Base-by-base conservation (phyloP, 495 filamentous ascomycete species). In the Tuber brumale region DNA sequence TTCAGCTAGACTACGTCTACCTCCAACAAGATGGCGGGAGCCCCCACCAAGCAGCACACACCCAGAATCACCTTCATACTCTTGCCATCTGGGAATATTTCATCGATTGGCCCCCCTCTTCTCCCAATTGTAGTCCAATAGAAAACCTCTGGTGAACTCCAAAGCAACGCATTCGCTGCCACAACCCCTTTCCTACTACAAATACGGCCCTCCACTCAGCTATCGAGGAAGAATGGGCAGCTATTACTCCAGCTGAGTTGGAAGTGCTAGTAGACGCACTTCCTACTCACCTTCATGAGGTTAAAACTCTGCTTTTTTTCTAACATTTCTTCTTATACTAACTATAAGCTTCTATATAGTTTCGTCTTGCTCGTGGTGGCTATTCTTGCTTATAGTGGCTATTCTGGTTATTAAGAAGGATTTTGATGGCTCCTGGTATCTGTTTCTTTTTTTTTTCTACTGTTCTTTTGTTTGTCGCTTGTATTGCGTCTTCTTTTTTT, bases 211-310 rank as follows among this genome's bases (percentile, higher is more conserved):
- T 74, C 21, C 19, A 35, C 3, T 19, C 69, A 18, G 72, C 66
- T 39, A 76, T 76, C 42, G 44, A 74, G 3, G 75, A 74, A 70
- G 66, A 76, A 46, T 76, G 71, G 66, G 71, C 72, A 73, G 70
- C 61, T 42, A 73, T 71, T 21, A 75, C 16, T 31, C 19, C 37
- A 0, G 46, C 74, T 48, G 46, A 77, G 66, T 61, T 77, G 43
- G 39, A 27, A 27, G 31, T 39, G n/a, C 37, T 77, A 61, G 51
- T 61, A 16, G 51, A 61, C n/a, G 31, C 51, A 31, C 51, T 61
- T 14, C 51, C 51, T 1, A 61, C 51, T 9, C 3, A n/a, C 3
- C 51, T 61, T 31, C 3, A 23, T 61, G 51, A 61, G 3, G 51
- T 61, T 61, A 61, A 31, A 3, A 61, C 51, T 14, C n/a, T 1